Evolutionary conservation across 2,329 filamentous ascomycete species (phyloP), one percentile per base, ranked within the genome.

Genomic region (Claviceps paspali): DNA sequence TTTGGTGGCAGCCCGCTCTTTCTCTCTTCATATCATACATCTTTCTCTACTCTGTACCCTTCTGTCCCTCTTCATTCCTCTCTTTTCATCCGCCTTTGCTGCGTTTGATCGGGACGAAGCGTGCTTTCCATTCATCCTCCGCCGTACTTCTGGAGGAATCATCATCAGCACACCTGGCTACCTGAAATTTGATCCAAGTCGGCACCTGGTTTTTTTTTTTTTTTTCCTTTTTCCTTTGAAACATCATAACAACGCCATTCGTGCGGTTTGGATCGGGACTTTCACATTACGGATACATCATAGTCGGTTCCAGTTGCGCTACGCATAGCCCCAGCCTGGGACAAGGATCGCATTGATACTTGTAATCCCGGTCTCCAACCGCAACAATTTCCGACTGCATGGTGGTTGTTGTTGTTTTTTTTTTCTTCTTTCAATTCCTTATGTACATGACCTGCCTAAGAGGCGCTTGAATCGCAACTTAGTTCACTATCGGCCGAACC

Each of bases 1-100:
- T 29, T 32, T 35, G 39, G 37, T 36, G 41, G 35, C 27, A 39
- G 22, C 36, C 38, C 38, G 37, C 34, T 35, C 27, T 30, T 28
- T 26, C 15, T 34, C 21, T 36, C 30, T 36, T 33, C 36, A 38
- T 42, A 36, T 37, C 36, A 36, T 38, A 29, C 10, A 28, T n/a
- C 30, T 24, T n/a, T 19, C 30, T 33, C 31, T 23, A 33, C 19
- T 15, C 31, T 21, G 10, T 23, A 9, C 23, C n/a, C 29, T 39
- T 41, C 22, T 24, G 30, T 18, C 22, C 21, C 34, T 29, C 30
- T 21, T 31, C 15, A 24, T 42, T 11, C 33, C 10, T 37, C 21
- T 26, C 17, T 31, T 21, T 24, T 26, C 17, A 18, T 15, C 19
- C 31, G 14, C 27, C 39, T 38, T 38, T 34, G 17, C 29, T 29